phyloP scores from a whole-genome alignment of 1,139 yeast species.

The Saccharomycopsis crataegensis region DNA sequence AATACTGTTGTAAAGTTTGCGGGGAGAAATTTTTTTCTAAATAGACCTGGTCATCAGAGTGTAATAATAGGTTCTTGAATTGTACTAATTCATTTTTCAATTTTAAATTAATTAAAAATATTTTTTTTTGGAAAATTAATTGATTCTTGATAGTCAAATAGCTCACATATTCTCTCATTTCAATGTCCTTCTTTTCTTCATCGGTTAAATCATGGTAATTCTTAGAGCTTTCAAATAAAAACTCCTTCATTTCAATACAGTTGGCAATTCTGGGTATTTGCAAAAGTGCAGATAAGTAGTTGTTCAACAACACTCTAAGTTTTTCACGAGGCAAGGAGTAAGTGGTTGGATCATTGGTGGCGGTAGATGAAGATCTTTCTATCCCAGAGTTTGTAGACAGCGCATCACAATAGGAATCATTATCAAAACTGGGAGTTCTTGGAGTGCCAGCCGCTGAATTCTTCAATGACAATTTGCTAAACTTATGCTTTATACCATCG shows the following conservation, averaged over 20 bases:
- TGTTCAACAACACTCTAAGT: constrained; percentile 11
- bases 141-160: constrained; percentile 11
- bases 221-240: constrained; percentile 6
- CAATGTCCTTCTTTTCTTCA: constrained; percentile 11
- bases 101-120: constrained; percentile 13
- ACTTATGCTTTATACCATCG: too few relatives aligned
- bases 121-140: constrained; percentile 15
- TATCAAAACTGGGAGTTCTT: not conserved
- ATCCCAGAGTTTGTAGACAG: too few relatives aligned
- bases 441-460: not conserved
- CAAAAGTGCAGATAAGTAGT: constrained; percentile 10
- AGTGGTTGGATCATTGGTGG: not conserved
- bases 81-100: constrained; percentile 14
- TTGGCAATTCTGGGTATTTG: constrained; percentile 9
- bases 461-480: too few relatives aligned
- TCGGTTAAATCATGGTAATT: not conserved
- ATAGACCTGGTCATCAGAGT: constrained; percentile 6
- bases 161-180: constrained; percentile 7
- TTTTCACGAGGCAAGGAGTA: constrained; percentile 18
- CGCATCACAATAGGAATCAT: too few relatives aligned
- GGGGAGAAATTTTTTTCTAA: constrained; percentile 5
- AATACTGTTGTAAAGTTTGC: constrained; percentile 9
- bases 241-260: constrained; percentile 10
- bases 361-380: not conserved
- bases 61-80: constrained; percentile 15